phyloP scores from a whole-genome alignment of 2,329 filamentous ascomycete genomes.

The Grosmannia penicillata region DNA sequence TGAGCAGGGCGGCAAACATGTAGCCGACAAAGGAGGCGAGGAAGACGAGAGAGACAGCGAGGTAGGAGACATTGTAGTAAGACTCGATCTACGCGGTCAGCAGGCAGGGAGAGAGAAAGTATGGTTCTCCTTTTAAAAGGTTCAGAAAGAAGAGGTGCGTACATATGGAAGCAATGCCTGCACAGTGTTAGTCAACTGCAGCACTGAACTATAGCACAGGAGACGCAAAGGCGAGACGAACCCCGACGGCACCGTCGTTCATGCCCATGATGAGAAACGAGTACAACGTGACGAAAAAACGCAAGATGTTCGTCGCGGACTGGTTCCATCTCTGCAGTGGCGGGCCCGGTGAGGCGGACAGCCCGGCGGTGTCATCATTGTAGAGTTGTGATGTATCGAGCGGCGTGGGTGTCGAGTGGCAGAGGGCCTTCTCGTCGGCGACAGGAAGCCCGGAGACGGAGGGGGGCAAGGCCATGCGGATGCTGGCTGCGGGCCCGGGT shows the following conservation, averaged over 20 bases:
- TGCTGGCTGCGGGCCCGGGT: too few relatives aligned
- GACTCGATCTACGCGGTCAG: slow-evolving; percentile 31
- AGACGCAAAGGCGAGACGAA: slow-evolving; percentile 17
- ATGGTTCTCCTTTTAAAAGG: neutral
- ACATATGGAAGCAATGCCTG: slow-evolving; percentile 33
- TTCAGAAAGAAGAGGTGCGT: slow-evolving; percentile 10
- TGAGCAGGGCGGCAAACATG: slow-evolving; percentile 44
- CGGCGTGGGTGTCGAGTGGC: neutral
- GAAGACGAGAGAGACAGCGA: slow-evolving; percentile 51
- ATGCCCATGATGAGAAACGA: slow-evolving; percentile 51
- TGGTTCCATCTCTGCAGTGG: slow-evolving; percentile 45
- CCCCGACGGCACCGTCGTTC: slow-evolving; percentile 52
- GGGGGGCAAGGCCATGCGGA: too few relatives aligned
- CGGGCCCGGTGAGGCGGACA: neutral
- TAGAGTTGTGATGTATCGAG: neutral
- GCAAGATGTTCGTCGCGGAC: slow-evolving; percentile 41
- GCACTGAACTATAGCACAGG: too few relatives aligned
- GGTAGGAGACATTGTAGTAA: slow-evolving; percentile 48
- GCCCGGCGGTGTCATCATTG: slow-evolving; percentile 8
- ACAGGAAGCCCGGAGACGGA: too few relatives aligned
- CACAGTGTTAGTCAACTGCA: neutral
- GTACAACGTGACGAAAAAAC: slow-evolving; percentile 43
- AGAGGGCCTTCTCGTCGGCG: too few relatives aligned
- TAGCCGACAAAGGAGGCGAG: slow-evolving; percentile 53
- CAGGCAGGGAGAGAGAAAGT: too few relatives aligned